A percentile compares a stretch with the other conserved stretches of the same genome.
Evolutionary conservation across 352 stramenopile species (phyloP).

Genomic region (Phytopythium vexans): DNA sequence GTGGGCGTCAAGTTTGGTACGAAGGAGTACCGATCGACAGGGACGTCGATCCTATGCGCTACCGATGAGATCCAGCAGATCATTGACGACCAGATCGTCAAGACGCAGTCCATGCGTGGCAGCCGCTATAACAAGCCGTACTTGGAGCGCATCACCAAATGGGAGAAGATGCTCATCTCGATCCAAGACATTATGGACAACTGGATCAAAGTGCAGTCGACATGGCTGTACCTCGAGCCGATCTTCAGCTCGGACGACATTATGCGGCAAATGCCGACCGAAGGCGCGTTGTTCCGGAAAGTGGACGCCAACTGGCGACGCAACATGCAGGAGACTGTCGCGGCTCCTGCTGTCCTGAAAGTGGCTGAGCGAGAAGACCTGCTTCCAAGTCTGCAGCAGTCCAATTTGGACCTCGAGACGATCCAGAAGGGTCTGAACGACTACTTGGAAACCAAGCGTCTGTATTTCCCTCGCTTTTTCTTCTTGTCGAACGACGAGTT

Average conservation of each 20-base stretch:
- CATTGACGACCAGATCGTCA: conserved; percentile 95
- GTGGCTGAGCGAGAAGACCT: conserved; percentile 80
- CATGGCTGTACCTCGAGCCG: conserved; percentile 92
- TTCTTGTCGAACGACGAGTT: conserved; percentile 93
- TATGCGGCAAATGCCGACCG: conserved; percentile 90
- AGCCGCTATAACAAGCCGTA: conserved; percentile 93
- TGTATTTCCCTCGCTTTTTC: conserved; percentile 92
- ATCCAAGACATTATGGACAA: conserved; percentile 94
- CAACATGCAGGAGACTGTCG: conserved; percentile 86
- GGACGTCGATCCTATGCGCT: conserved; percentile 88
- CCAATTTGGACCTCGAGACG: conserved; percentile 91
- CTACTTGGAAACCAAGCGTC: conserved; percentile 89
- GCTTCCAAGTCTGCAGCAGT: conserved; percentile 81
- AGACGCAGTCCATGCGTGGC: conserved; percentile 94
- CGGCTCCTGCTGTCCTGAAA: conserved; percentile 64
- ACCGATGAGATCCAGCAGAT: conserved; percentile 92
- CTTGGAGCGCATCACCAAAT: conserved; percentile 81
- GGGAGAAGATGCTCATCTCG: conserved; percentile 89
- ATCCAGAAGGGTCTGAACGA: conserved; percentile 94
- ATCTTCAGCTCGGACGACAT: conserved; percentile 94
- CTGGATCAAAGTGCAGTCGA: conserved; percentile 93
- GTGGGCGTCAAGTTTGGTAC: conserved; percentile 89
- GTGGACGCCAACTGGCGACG: conserved; percentile 87
- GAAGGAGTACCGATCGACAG: conserved; percentile 92
- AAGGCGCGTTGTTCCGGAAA: conserved; percentile 84